Evolutionary conservation across 805 yeast species (phyloP).

Genomic region (Candida quercuum): DNA sequence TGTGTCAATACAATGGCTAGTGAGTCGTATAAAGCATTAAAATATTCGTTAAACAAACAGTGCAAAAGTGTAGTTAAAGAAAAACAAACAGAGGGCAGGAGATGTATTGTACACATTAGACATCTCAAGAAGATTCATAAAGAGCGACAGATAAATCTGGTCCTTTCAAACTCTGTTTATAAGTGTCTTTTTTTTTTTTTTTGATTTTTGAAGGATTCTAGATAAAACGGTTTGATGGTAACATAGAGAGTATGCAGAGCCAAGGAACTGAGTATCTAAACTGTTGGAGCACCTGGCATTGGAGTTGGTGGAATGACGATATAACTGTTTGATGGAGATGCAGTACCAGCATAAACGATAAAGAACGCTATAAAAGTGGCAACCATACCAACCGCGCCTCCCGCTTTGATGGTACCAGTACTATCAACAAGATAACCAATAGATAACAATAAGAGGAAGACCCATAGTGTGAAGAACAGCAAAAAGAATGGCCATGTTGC

Average conservation of each 20-base stretch:
- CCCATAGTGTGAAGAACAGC: conserved; percentile 47
- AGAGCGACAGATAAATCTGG: too few species aligned
- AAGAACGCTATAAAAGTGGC: conserved; percentile 56
- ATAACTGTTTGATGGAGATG: conserved; percentile 55
- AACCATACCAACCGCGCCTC: conserved; percentile 56
- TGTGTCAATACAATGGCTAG: too few species aligned
- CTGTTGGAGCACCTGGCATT: conserved; percentile 42
- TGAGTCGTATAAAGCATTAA: too few species aligned
- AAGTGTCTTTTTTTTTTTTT: too few species aligned
- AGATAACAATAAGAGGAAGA: conserved; percentile 47
- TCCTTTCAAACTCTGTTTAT: too few species aligned
- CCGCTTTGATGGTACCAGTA: conserved; percentile 43
- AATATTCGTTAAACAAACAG: too few species aligned
- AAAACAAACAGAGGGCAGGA: too few species aligned
- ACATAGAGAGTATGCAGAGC: background rate
- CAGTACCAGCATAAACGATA: conserved; percentile 59
- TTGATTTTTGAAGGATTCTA: too few species aligned
- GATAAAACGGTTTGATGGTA: background rate
- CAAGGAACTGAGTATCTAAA: conserved; percentile 10
- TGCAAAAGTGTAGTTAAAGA: too few species aligned
- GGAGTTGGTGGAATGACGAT: conserved; percentile 44
- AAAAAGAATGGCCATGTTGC: conserved; percentile 53
- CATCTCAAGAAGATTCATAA: too few species aligned
- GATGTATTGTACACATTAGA: too few species aligned
- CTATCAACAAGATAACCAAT: conserved; percentile 49